phyloP scores from a whole-genome alignment of 495 filamentous ascomycete genomes.

The Penicillium cataractarum region DNA sequence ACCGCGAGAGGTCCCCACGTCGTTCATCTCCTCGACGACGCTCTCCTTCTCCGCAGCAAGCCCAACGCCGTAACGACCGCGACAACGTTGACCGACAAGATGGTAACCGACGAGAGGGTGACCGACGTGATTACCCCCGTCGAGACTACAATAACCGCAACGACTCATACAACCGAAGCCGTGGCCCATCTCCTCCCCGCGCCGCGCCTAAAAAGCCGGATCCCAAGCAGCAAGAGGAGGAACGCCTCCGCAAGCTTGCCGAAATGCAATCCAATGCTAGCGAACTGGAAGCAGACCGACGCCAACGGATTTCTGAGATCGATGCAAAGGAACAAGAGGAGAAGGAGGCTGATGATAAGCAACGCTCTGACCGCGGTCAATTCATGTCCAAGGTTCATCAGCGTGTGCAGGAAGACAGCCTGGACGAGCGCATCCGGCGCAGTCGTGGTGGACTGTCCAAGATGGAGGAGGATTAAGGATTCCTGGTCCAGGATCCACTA shows the following conservation, averaged over 20 bases:
- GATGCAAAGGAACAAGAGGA: conserved; percentile 65
- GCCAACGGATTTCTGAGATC: conserved; percentile 69
- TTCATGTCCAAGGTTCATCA: conserved; percentile 47
- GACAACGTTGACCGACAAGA: conserved; percentile 15
- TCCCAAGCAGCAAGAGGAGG: conserved; percentile 39
- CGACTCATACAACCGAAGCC: conserved; percentile 30
- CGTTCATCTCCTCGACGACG: conserved; percentile 17
- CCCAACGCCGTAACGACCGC: conserved; percentile 18
- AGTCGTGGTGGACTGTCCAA: conserved; percentile 43
- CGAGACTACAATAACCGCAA: conserved; percentile 22
- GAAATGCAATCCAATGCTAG: conserved; percentile 88
- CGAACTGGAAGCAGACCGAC: conserved; percentile 74
- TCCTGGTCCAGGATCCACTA: background rate
- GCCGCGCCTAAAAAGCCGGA: conserved; percentile 20
- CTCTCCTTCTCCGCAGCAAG: conserved; percentile 17
- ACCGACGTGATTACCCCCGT: conserved; percentile 23
- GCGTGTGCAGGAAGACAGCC: conserved; percentile 44
- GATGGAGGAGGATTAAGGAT: conserved; percentile 39
- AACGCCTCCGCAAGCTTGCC: conserved; percentile 65
- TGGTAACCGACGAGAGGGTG: too few species aligned
- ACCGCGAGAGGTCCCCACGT: conserved; percentile 32
- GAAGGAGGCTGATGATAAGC: conserved; percentile 61
- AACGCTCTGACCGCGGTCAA: conserved; percentile 45
- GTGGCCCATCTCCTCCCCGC: conserved; percentile 16
- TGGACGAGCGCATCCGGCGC: conserved; percentile 48